phyloP scores from a whole-genome alignment of 257 asterid genomes.

The Solanum dulcamara region DNA sequence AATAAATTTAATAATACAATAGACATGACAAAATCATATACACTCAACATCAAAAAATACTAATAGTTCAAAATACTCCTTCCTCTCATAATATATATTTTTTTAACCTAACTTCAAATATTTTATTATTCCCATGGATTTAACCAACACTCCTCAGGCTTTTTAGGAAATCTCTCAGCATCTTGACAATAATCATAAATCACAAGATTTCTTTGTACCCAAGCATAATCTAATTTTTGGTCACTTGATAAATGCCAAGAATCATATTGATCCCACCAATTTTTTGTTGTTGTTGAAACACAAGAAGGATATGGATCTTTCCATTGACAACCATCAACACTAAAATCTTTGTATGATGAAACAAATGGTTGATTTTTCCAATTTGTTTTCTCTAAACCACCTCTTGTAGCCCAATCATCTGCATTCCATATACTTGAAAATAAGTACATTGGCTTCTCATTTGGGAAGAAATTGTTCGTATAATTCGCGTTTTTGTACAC shows the following conservation, averaged over 20 bases:
- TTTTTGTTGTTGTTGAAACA: slow-evolving; percentile 64
- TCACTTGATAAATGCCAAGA: slow-evolving; percentile 69
- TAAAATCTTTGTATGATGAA: slow-evolving; percentile 68
- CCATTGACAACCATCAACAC: slow-evolving; percentile 82
- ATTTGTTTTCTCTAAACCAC: slow-evolving; percentile 90
- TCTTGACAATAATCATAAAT: slow-evolving; percentile 84
- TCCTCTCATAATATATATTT: not conserved
- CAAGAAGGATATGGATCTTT: slow-evolving; percentile 82
- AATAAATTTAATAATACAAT: not conserved
- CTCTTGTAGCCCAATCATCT: slow-evolving; percentile 97
- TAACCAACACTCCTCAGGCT: slow-evolving; percentile 87
- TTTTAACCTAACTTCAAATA: not conserved
- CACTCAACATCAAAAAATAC: not conserved
- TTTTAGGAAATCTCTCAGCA: slow-evolving; percentile 30
- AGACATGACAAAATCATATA: not conserved
- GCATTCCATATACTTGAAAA: slow-evolving; percentile 98
- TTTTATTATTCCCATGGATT: slow-evolving; percentile 44
- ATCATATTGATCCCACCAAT: slow-evolving; percentile 92
- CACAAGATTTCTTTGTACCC: slow-evolving; percentile 92
- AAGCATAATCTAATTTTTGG: slow-evolving; percentile 62
- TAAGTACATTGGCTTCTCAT: slow-evolving; percentile 74
- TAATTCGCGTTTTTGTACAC: slow-evolving; percentile 86
- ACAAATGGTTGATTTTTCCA: slow-evolving; percentile 88
- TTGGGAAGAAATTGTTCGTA: slow-evolving; percentile 85
- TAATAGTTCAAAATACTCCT: not conserved